Base-by-base conservation (phyloP, 202 grass and related monocot species). In the Hordeum pubiflorum region DNA sequence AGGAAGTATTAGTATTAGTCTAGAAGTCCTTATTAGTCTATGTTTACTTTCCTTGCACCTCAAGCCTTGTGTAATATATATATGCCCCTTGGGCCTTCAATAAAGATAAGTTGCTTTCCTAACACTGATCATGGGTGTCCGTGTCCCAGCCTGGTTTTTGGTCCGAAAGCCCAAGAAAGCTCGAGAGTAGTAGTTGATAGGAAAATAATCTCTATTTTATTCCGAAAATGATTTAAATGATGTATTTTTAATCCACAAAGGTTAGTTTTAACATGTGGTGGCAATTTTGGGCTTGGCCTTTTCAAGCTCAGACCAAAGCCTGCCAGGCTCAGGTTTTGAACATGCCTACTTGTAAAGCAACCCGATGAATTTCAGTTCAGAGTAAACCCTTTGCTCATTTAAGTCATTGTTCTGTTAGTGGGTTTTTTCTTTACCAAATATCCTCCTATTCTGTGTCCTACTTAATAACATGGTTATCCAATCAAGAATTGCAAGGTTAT, bases 391-490 rank as follows among this genome's bases (percentile, higher is more conserved):
- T 71, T 61, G n/a, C n/a, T 48, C 36, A 34, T 34, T 72, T 2
- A 81, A 18, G 18, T 72, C 65, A 46, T 60, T 81, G 7, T 71
- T 72, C 3, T 21, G 48, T 72, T 60, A 71, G 23, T 43, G 55
- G 0, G 0, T 0, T 23, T 27, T 44, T 71, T 59, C 2, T 5
- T 44, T 71, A 58, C 37, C 15, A 3, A 12, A 59, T 17, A 54
- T 34, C 20, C 46, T 64, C 29, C 23, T 67, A 67, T 79, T 56
- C 39, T 21, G 65, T 26, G 38, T 90, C 70, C 48, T 75, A 80
- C 40, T 80, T 26, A 67, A 63, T 52, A 18, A 57, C 50, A 74
- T 37, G 4, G 7, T 68, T 60, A 85, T 39, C 75, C 9, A 36
- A 71, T 73, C 11, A 36, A 48, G 21, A 58, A 82, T 26, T 71